Conservation (phyloP, 2,329 filamentous ascomycete species). For the Sarocladiaceae sp. region DNA sequence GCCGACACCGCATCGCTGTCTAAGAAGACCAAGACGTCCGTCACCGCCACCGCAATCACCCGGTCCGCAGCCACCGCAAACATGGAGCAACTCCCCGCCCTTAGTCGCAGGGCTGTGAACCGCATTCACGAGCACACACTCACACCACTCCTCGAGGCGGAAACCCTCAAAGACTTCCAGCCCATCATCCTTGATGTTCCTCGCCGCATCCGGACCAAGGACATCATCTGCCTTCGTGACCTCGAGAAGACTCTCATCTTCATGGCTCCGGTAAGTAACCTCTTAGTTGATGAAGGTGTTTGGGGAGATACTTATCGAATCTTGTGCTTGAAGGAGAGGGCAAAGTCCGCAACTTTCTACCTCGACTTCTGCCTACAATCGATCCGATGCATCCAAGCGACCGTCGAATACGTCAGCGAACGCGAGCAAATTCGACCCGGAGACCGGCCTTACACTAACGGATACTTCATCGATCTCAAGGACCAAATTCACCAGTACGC, state of each 20-base stretch:
- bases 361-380: conserved; percentile 86
- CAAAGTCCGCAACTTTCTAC: conserved; percentile 65
- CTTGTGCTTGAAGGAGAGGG: conserved; percentile 69
- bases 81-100: conserved; percentile 46
- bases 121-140: conserved; percentile 77
- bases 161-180: conserved; percentile 72
- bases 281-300: conserved; percentile 47
- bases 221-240: conserved; percentile 86
- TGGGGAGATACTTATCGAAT: conserved; percentile 63
- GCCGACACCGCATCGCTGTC: conserved; percentile 35
- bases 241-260: conserved; percentile 90
- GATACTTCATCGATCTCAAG: conserved; percentile 93
- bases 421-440: conserved; percentile 76
- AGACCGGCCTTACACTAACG: conserved; percentile 89
- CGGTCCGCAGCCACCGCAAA: conserved; percentile 48
- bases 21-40: conserved; percentile 25
- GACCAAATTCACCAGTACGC: conserved; percentile 91
- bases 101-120: conserved; percentile 64
- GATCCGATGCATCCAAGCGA: conserved; percentile 83
- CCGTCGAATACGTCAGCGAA: conserved; percentile 78
- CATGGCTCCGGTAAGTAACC: conserved; percentile 83
- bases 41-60: conserved; percentile 52
- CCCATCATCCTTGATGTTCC: conserved; percentile 73
- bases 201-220: conserved; percentile 70
- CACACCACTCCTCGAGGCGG: conserved; percentile 67